Evolutionary conservation across 2,329 filamentous ascomycete species (phyloP).

Genomic region (Penicillium brevicompactum): DNA sequence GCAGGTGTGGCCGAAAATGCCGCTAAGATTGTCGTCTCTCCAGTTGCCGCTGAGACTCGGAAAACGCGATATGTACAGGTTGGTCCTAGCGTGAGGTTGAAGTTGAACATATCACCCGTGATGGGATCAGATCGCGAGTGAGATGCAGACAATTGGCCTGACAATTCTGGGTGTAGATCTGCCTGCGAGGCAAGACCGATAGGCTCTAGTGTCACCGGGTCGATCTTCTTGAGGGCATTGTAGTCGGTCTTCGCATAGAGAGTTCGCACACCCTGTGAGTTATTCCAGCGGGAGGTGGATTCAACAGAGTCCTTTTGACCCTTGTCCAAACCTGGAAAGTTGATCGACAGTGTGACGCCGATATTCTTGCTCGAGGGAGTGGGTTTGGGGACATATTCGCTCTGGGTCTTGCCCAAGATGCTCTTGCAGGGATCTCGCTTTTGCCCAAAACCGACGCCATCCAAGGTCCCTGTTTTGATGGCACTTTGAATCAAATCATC

Average conservation of each 20-base stretch:
- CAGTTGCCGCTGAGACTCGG: slow-evolving; percentile 62
- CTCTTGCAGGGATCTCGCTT: slow-evolving; percentile 73
- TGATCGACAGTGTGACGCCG: slow-evolving; percentile 65
- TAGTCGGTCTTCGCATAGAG: slow-evolving; percentile 65
- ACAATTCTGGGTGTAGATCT: slow-evolving; percentile 67
- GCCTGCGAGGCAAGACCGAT: slow-evolving; percentile 64
- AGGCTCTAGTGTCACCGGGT: slow-evolving; percentile 73
- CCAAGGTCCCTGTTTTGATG: slow-evolving; percentile 59
- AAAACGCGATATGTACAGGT: slow-evolving; percentile 69
- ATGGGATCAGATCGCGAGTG: slow-evolving; percentile 72
- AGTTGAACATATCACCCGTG: slow-evolving; percentile 79
- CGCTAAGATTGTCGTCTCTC: slow-evolving; percentile 70
- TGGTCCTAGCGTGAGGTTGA: slow-evolving; percentile 68
- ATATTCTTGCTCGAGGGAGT: slow-evolving; percentile 66
- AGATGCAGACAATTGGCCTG: slow-evolving; percentile 67
- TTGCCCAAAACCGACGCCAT: slow-evolving; percentile 68
- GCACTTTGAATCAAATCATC: slow-evolving; percentile 65
- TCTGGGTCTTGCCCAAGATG: slow-evolving; percentile 66
- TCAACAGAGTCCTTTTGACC: slow-evolving; percentile 19
- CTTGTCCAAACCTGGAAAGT: slow-evolving; percentile 60
- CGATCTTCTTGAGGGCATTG: slow-evolving; percentile 60
- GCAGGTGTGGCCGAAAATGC: slow-evolving; percentile 62
- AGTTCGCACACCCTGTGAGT: slow-evolving; percentile 46
- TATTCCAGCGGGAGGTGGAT: slow-evolving; percentile 22
- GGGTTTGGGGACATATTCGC: slow-evolving; percentile 34